Percentiles rank a stretch among this genome's conserved stretches.
phyloP scores from a whole-genome alignment of 2,329 filamentous ascomycete genomes.

The Stemphylium lycopersici region DNA sequence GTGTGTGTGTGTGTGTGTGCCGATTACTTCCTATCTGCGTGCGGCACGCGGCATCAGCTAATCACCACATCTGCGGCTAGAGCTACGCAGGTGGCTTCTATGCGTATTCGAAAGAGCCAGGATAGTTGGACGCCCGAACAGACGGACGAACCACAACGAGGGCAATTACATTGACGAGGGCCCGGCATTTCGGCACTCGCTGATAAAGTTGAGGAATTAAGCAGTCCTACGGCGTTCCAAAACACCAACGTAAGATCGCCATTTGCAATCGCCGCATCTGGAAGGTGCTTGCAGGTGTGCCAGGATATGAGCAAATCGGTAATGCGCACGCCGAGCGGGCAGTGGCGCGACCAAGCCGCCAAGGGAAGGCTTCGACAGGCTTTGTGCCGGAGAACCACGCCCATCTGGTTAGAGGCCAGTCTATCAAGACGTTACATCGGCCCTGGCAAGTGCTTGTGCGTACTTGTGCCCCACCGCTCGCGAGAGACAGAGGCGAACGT shows the following conservation, averaged over 20 bases:
- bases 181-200: conserved; percentile 20
- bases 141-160: conserved; percentile 9
- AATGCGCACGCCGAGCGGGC: conserved; percentile 8
- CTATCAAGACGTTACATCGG: conserved; percentile 44
- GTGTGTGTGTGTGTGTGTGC: neutral
- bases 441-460: conserved; percentile 30
- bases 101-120: neutral
- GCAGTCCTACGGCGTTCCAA: conserved; percentile 9
- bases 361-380: conserved; percentile 35
- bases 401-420: conserved; percentile 14
- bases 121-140: neutral
- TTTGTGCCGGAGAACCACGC: conserved; percentile 24
- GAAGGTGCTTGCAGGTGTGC: conserved; percentile 31
- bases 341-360: conserved; percentile 34
- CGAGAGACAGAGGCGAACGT: conserved; percentile 20
- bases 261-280: conserved; percentile 17
- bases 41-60: neutral
- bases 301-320: conserved; percentile 10
- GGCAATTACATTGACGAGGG: neutral
- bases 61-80: conserved; percentile 4
- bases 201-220: neutral
- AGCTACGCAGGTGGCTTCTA: neutral
- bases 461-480: conserved; percentile 24
- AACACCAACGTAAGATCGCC: conserved; percentile 32
- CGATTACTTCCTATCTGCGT: conserved; percentile 3